A percentile compares a stretch with the other conserved stretches of the same genome.
Evolutionary conservation across 2,329 filamentous ascomycete genomes (phyloP).

Genomic region (Teratosphaeria nubilosa): DNA sequence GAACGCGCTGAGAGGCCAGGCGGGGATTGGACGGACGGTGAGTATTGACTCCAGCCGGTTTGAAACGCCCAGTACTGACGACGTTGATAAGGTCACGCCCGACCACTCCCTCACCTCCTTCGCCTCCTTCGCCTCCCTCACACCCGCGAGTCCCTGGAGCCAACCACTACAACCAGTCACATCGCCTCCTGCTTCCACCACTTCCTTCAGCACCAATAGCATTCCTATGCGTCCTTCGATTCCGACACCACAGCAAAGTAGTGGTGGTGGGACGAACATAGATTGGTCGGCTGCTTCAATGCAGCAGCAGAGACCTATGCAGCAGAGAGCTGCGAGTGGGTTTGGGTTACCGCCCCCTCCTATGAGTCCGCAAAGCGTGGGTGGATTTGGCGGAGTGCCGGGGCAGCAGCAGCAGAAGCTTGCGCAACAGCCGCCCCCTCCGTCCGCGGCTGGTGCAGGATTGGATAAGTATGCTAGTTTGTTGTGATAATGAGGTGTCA

Average conservation of each 20-base stretch:
- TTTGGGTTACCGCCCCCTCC: conserved; percentile 1
- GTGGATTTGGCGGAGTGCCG: not conserved
- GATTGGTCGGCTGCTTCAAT: conserved; percentile 40
- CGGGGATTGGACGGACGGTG: not conserved
- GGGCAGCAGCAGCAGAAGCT: conserved; percentile 1
- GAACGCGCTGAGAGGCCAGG: conserved; percentile 4
- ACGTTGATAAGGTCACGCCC: conserved; percentile 18
- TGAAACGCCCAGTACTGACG: conserved; percentile 11
- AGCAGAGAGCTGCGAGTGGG: not conserved
- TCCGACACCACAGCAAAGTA: conserved; percentile 13
- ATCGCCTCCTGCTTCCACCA: not conserved
- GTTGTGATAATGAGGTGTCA: conserved; percentile 30
- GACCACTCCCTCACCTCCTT: conserved; percentile 25
- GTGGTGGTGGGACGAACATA: conserved; percentile 31
- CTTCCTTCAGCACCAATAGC: conserved; percentile 15
- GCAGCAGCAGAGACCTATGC: conserved; percentile 2
- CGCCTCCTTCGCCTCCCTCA: conserved; percentile 24
- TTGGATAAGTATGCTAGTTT: conserved; percentile 61
- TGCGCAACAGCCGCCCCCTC: conserved; percentile 2
- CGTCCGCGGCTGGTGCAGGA: conserved; percentile 26
- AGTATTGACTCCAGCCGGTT: conserved; percentile 5
- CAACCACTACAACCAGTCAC: conserved; percentile 28
- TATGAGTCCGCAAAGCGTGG: not conserved
- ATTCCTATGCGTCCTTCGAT: conserved; percentile 14
- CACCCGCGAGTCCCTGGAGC: conserved; percentile 29